A percentile compares a stretch with the other conserved stretches of the same genome.
These are phyloP conservation scores for Tolypocladium pustulatum DNA, from an alignment of 2,329 filamentous ascomycete genomes.

Conservation along the genomic window DNA sequence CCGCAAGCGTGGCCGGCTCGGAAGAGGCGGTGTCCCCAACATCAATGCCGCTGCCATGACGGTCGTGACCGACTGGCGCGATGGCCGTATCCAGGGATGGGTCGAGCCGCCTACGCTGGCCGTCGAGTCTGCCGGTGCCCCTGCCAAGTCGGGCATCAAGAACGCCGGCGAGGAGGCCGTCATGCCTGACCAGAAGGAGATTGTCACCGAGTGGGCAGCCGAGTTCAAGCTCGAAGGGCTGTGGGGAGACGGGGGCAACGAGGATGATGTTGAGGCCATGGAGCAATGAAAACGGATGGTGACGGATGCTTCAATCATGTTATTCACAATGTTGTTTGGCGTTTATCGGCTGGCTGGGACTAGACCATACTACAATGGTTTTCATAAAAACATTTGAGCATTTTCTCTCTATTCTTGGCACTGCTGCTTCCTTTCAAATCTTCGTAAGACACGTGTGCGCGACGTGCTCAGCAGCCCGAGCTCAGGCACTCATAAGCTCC, in stretches of 20 bases:
- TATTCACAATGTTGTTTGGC: conserved; percentile 13
- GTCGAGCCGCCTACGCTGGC: conserved; percentile 62
- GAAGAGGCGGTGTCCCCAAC: conserved; percentile 85
- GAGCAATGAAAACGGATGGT: conserved; percentile 27
- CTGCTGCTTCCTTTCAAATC: neutral
- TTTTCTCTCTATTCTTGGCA: neutral
- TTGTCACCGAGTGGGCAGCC: conserved; percentile 85
- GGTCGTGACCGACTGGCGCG: conserved; percentile 93
- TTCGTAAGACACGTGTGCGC: conserved; percentile 5
- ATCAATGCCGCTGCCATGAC: conserved; percentile 78
- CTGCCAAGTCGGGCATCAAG: conserved; percentile 22
- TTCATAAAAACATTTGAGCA: neutral
- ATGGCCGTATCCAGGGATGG: conserved; percentile 92
- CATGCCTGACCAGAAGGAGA: conserved; percentile 64
- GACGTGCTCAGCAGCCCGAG: conserved; percentile 1
- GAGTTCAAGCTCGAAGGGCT: conserved; percentile 93
- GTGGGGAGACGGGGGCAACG: conserved; percentile 56
- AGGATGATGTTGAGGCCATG: conserved; percentile 35
- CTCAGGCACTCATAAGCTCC: conserved; percentile 40
- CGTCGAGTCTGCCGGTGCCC: conserved; percentile 29
- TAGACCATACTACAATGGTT: conserved; percentile 7
- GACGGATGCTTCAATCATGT: neutral
- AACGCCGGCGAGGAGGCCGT: conserved; percentile 32
- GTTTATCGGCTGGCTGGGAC: conserved; percentile 21
- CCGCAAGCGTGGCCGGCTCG: conserved; percentile 79